Base-by-base conservation (phyloP, 352 stramenopile genomes). In the Lagenidium sp. region DNA sequence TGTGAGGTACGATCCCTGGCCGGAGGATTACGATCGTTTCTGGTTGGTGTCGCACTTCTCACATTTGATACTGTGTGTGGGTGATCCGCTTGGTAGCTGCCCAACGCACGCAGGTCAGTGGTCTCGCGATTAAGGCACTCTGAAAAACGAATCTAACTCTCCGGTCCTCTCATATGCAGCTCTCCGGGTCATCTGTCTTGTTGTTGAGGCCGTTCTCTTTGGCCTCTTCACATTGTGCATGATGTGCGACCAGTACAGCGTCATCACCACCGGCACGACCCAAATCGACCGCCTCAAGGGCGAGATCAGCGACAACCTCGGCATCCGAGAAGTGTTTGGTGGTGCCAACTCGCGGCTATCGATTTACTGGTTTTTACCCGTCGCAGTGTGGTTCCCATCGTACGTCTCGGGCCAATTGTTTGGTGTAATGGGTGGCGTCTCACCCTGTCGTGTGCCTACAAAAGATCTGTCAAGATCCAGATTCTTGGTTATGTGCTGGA, bases 151-250 rank as follows among this genome's bases (percentile, higher is more conserved):
- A 10, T 36, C 1, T 47, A 6, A 19, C n/a, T 34, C 12, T 45
- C 35, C 10, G 6, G 8, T 45, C 22, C n/a, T 47, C n/a, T 6
- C 38, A 36, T 11, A 28, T 52, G 22, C 51, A 54, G 80, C 78
- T 4, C 61, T 93, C 22, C 73, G 71, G 10, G 71, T 96, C 21
- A 65, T 97, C 15, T 81, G 88, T 30, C 64, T 96, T 29, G 74
- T 95, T 25, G 65, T 95, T 6, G 84, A 96, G 50, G 68, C 80
- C 21, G 64, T 97, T 29, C 70, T 99, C 15, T 99, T 99, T 60
- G 96, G 96, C 4, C 71, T 99, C 30, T 99, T 99, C 66, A 99
- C 96, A 24, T 72, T 96, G 49, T 99, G 95, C 65, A 99, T 99
- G 92, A 95, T 98, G 77, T 94, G 88, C 60, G 96, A 99, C 70